Base-by-base conservation (phyloP, 202 grass and related monocot species). In the Digitaria exilis region DNA sequence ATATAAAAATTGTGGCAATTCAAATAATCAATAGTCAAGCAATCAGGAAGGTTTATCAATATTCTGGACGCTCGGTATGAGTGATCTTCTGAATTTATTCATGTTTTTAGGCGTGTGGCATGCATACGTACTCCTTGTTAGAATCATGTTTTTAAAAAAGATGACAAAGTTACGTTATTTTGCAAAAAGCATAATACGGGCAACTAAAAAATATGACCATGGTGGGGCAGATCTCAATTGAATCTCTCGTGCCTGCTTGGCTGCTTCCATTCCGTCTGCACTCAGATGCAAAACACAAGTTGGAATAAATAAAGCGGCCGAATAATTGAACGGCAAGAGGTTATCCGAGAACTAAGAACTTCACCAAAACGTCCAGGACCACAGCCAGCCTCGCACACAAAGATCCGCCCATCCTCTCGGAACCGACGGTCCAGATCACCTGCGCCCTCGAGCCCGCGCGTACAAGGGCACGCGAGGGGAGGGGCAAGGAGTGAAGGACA, bases 371-470 rank as follows among this genome's bases (percentile, higher is more conserved):
- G 44, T 71, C 24, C 29, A 58, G 55, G 10, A 59, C 56, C 56
- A 59, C 55, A 11, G 21, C 54, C n/a, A 24, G n/a, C 2, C 2
- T 7, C 22, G 11, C 56, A 58, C 56, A 24, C 22, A 58, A 26
- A 25, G 54, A 57, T 25, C 54, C 2, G 54, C n/a, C 11, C n/a
- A 14, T 6, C 25, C 25, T 60, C 24, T 15, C 25, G 4, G 0
- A 52, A 65, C 63, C 18, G 24, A 82, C 80, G 85, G 66, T 10
- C 65, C 28, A 2, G 82, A 80, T 88, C 56, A n/a, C 34, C 70
- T 17, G 13, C 26, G 59, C 2, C 59, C 15, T 8, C 28, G 15
- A 31, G 15, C 56, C 2, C 43, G 51, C 34, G 14, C 17, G 21
- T 24, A 16, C 26, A 28, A 17, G 7, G 26, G 28, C 78, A 9